Evolutionary conservation across 2,329 filamentous ascomycete species (phyloP).

Genomic region (Monilinia vaccinii-corymbosi): DNA sequence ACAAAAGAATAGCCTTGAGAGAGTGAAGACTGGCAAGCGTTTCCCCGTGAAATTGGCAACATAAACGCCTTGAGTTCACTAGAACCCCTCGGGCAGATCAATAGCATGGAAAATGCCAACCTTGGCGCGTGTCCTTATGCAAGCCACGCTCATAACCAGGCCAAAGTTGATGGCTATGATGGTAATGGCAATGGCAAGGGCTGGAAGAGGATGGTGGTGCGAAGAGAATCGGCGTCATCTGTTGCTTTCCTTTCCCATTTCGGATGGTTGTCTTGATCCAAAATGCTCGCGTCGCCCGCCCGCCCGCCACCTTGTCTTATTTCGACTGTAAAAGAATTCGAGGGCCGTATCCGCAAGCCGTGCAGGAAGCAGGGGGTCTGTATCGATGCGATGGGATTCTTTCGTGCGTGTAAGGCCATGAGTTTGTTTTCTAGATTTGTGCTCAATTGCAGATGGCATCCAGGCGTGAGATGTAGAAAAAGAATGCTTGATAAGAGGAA

Average conservation of each 20-base stretch:
- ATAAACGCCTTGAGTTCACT: background rate
- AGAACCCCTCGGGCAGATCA: background rate
- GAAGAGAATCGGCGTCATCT: background rate
- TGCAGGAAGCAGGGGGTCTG: background rate
- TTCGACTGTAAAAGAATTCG: background rate
- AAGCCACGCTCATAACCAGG: background rate
- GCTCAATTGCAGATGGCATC: background rate
- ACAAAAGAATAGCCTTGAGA: background rate
- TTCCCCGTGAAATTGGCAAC: background rate
- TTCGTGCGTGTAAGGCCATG: background rate
- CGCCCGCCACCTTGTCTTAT: background rate
- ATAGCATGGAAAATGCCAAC: background rate
- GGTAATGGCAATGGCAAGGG: background rate
- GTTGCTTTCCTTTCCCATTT: background rate
- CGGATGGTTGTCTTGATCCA: background rate
- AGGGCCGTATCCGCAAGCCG: conserved; percentile 6
- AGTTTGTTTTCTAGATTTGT: background rate
- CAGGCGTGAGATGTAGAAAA: background rate
- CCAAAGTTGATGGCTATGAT: background rate
- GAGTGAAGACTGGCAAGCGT: background rate
- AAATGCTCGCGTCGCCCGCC: background rate
- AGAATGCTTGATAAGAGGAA: too few species aligned
- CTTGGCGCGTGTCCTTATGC: background rate
- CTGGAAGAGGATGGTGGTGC: background rate
- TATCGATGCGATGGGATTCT: background rate